Evolutionary conservation across 805 yeast species (phyloP).

Genomic region (Lipomyces mesembrius): DNA sequence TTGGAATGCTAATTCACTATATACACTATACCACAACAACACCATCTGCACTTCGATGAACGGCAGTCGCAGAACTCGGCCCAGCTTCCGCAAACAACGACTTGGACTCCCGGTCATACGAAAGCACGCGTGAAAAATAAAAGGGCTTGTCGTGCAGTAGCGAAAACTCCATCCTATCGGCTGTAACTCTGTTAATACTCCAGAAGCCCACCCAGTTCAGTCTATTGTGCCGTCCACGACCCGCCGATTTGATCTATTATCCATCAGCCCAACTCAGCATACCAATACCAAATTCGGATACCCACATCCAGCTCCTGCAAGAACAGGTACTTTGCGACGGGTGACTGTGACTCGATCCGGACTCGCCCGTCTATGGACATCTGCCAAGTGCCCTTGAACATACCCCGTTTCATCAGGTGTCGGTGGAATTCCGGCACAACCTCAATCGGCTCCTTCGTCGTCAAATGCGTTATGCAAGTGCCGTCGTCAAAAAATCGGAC

Average conservation of each 20-base stretch:
- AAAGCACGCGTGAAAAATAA: slow-evolving; percentile 56
- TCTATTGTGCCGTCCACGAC: slow-evolving; percentile 67
- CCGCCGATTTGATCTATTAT: slow-evolving; percentile 63
- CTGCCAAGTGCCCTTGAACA: slow-evolving; percentile 33
- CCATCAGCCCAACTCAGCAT: slow-evolving; percentile 24
- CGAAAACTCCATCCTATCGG: slow-evolving; percentile 59
- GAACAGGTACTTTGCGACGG: slow-evolving; percentile 31
- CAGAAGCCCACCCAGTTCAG: slow-evolving; percentile 72
- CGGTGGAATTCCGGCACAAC: slow-evolving; percentile 62
- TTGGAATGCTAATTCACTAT: neutral
- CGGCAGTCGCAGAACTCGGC: neutral
- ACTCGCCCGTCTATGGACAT: slow-evolving; percentile 34
- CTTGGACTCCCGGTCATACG: slow-evolving; percentile 28
- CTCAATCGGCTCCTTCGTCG: slow-evolving; percentile 70
- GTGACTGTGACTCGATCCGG: slow-evolving; percentile 35
- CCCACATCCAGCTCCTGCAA: slow-evolving; percentile 45
- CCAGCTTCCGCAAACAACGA: slow-evolving; percentile 20
- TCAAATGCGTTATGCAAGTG: slow-evolving; percentile 65
- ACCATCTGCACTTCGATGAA: neutral
- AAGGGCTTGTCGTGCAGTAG: slow-evolving; percentile 78
- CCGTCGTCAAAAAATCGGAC: slow-evolving; percentile 82
- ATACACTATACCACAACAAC: neutral
- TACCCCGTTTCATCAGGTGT: slow-evolving; percentile 34
- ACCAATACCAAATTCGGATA: slow-evolving; percentile 10
- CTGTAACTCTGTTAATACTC: slow-evolving; percentile 59